Percentiles rank a stretch among this genome's conserved stretches.
Conservation (phyloP, 1,139 yeast species). For the Sugiyamaella novakii region DNA sequence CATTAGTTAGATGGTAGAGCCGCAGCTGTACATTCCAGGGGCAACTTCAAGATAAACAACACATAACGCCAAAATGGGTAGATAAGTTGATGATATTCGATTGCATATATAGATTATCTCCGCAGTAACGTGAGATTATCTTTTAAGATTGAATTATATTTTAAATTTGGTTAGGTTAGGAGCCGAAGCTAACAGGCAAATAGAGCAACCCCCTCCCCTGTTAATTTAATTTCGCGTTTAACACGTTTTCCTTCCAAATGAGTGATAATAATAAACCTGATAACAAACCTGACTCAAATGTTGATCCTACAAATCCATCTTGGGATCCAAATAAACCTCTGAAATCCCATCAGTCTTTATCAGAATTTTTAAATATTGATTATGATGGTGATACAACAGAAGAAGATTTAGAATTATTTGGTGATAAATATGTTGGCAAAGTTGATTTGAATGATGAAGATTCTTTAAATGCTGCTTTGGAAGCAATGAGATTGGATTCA, state of each 20-base stretch:
- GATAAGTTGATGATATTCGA: too few relatives aligned
- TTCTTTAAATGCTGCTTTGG: conserved; percentile 18
- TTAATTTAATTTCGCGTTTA: too few relatives aligned
- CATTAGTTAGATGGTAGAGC: too few relatives aligned
- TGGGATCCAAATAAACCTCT: conserved; percentile 5
- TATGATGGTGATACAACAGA: conserved; percentile 14
- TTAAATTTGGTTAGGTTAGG: too few relatives aligned
- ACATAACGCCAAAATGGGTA: too few relatives aligned
- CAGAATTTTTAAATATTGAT: conserved; percentile 9
- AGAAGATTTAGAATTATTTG: conserved; percentile 13
- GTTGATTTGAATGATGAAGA: conserved; percentile 13
- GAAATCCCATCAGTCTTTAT: not conserved
- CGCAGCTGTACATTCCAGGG: conserved; percentile 15
- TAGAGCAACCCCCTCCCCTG: too few relatives aligned
- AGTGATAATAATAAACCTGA: too few relatives aligned
- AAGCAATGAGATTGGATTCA: conserved; percentile 15
- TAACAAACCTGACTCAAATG: not conserved
- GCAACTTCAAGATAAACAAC: conserved; percentile 10
- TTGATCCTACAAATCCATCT: not conserved
- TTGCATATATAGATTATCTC: conserved; percentile 7
- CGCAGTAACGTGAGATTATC: too few relatives aligned
- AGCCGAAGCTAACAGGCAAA: too few relatives aligned
- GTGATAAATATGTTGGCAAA: conserved; percentile 13
- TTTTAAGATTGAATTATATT: too few relatives aligned
- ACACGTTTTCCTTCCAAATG: too few relatives aligned